Conservation (phyloP, 306 rosid species). For the Pyrus bretschneideri region DNA sequence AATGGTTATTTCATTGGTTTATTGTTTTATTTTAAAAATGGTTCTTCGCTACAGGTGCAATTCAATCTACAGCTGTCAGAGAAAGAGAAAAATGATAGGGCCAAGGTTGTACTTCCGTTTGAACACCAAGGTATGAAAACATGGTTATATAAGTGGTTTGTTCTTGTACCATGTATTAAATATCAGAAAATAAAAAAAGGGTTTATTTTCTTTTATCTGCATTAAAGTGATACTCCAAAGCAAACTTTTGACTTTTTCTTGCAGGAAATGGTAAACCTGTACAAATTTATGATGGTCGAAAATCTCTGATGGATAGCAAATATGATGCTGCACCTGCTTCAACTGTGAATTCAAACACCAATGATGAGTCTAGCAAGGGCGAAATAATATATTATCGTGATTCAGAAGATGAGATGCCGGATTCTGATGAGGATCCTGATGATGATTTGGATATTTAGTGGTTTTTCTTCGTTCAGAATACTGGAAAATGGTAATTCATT, state of each 20-base stretch:
- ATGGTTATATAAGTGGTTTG: not conserved
- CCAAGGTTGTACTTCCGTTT: conserved; percentile 87
- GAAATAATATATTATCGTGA: conserved; percentile 88
- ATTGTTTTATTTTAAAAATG: not conserved
- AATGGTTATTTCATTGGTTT: not conserved
- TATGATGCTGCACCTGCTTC: conserved; percentile 28
- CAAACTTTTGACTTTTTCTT: conserved; percentile 3
- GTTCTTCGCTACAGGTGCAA: conserved; percentile 51
- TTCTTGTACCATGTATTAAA: not conserved
- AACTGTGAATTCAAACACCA: conserved; percentile 16
- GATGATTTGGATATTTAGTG: conserved; percentile 85
- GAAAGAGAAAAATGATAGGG: conserved; percentile 82
- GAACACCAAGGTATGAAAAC: conserved; percentile 77
- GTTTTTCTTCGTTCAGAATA: not conserved
- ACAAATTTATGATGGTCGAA: conserved; percentile 84
- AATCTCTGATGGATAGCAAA: conserved; percentile 42
- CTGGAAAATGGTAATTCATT: conserved; percentile 1
- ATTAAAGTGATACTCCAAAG: not conserved
- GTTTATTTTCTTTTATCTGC: not conserved
- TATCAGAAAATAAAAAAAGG: too few relatives aligned
- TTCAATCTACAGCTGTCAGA: conserved; percentile 84
- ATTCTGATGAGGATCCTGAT: conserved; percentile 97
- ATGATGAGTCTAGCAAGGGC: conserved; percentile 53
- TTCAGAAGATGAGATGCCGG: conserved; percentile 97
- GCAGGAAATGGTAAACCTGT: conserved; percentile 74